These are phyloP conservation scores for Colletotrichum somersetense DNA, from an alignment of 2,329 filamentous ascomycete genomes.

Conservation along the genomic window DNA sequence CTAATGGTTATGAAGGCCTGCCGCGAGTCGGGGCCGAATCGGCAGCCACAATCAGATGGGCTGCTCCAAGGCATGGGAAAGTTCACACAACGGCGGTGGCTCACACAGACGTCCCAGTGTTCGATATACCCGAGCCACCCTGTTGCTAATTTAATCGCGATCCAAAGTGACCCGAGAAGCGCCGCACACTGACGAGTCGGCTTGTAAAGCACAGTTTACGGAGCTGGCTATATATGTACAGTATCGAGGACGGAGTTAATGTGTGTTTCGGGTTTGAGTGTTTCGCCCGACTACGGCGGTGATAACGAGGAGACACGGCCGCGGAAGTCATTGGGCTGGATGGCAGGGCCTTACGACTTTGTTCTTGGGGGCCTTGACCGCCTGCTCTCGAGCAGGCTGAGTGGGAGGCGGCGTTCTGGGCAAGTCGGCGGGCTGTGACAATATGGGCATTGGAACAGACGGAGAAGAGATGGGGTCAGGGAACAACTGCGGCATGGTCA, in stretches of 20 bases:
- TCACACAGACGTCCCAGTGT: conserved; percentile 21
- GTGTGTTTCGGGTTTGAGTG: conserved; percentile 29
- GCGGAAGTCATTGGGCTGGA: conserved; percentile 26
- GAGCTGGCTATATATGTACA: conserved; percentile 41
- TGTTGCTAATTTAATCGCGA: conserved; percentile 34
- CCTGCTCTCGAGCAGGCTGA: conserved; percentile 19
- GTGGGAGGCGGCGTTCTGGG: conserved; percentile 35
- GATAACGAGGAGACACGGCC: conserved; percentile 26
- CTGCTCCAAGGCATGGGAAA: conserved; percentile 5
- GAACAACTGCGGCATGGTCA: conserved; percentile 20
- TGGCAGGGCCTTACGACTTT: conserved; percentile 15
- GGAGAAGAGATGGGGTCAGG: conserved; percentile 10
- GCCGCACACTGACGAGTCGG: conserved; percentile 23
- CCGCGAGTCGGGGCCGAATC: conserved; percentile 7
- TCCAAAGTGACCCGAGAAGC: conserved; percentile 16
- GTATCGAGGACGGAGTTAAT: conserved; percentile 41
- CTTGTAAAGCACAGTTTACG: conserved; percentile 39
- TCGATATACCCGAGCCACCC: conserved; percentile 38
- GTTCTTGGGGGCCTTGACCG: conserved; percentile 26
- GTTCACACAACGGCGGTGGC: conserved; percentile 11
- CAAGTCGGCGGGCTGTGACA: conserved; percentile 29
- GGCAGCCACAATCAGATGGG: conserved; percentile 1
- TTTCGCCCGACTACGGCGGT: conserved; percentile 16
- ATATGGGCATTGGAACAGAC: conserved; percentile 24
- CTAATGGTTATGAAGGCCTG: conserved; percentile 33